These are phyloP conservation scores for Pyrenochaeta sp. DNA, from an alignment of 2,329 filamentous ascomycete species.

Conservation along the genomic window DNA sequence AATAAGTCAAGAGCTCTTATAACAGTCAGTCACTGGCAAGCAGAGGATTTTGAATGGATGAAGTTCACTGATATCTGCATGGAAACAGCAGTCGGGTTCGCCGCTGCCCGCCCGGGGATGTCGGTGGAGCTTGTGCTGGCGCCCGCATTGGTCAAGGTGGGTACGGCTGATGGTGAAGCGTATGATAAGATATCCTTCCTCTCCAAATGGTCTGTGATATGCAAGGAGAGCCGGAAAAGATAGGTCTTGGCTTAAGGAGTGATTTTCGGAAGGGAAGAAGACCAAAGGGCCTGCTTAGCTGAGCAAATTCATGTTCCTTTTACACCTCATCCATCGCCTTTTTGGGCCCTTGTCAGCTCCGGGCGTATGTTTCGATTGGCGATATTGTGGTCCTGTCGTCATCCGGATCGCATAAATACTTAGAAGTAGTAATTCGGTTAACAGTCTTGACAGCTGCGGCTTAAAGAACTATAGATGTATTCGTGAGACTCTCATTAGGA, in stretches of 20 bases:
- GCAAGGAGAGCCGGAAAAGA: background rate
- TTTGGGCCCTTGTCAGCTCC: no score
- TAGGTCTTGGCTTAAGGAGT: background rate
- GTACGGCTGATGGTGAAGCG: background rate
- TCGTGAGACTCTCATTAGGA: no score
- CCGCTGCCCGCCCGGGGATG: background rate
- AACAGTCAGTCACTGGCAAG: background rate
- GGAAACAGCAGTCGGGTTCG: background rate
- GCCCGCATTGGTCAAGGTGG: background rate
- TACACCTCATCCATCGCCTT: no score
- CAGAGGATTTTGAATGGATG: background rate
- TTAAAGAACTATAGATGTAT: no score
- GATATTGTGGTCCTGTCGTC: no score
- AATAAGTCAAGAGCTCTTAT: constrained; percentile 1
- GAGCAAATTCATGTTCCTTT: no score
- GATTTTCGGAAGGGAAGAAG: no score
- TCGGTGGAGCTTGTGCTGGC: constrained; percentile 1
- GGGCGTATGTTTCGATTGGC: no score
- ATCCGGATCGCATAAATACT: no score
- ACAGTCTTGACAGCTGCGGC: no score
- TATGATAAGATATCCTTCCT: background rate
- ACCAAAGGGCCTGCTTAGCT: no score
- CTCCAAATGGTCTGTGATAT: constrained; percentile 1
- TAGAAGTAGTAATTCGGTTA: no score
- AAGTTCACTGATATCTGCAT: background rate